Percentiles rank a stretch among this genome's conserved stretches.
phyloP scores from a whole-genome alignment of 768 basidiomycete species.

The Candolleomyces aberdarensis region DNA sequence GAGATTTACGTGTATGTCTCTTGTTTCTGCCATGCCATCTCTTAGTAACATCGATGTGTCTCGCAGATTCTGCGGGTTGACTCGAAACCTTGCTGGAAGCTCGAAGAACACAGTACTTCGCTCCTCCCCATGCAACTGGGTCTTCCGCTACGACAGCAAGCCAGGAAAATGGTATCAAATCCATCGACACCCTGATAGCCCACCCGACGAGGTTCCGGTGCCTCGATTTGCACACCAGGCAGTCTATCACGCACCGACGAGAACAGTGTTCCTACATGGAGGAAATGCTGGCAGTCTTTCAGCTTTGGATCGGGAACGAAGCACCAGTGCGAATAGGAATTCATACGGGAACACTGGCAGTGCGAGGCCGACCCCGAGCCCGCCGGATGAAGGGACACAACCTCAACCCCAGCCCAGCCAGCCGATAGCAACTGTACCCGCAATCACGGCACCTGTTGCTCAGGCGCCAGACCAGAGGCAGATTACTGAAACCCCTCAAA shows the following conservation, averaged over 20 bases:
- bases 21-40: background rate
- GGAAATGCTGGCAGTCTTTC: constrained; percentile 59
- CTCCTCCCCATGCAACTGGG: constrained; percentile 58
- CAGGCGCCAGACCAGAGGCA: background rate
- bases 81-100: constrained; percentile 35
- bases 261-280: constrained; percentile 67
- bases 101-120: constrained; percentile 38
- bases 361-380: constrained; percentile 2
- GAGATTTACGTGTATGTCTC: constrained; percentile 74
- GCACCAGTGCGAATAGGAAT: constrained; percentile 2
- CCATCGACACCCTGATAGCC: constrained; percentile 32
- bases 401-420: no score
- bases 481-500: constrained; percentile 21
- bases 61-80: constrained; percentile 61
- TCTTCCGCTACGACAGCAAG: constrained; percentile 57
- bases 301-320: constrained; percentile 3
- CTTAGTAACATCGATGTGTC: background rate
- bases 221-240: constrained; percentile 80
- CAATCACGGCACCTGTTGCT: background rate
- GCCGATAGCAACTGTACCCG: background rate
- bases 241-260: constrained; percentile 60
- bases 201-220: constrained; percentile 38
- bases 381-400: constrained; percentile 12
- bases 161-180: constrained; percentile 70
- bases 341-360: background rate